These are phyloP conservation scores for Pythium brassicae DNA, from an alignment of 352 stramenopile genomes.

Conservation along the genomic window DNA sequence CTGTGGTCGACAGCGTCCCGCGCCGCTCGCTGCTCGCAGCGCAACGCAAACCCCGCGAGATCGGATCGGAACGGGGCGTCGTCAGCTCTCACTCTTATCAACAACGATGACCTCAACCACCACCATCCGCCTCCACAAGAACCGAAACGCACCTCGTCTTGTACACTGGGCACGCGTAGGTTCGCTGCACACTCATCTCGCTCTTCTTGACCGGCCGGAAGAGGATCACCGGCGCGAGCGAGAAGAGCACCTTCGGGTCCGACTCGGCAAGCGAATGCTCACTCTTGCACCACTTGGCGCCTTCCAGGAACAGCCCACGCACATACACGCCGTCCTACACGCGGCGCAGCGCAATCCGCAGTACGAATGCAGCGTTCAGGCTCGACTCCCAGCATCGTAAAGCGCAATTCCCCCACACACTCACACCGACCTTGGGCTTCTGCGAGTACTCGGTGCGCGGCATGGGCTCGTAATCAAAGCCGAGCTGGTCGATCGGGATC, in stretches of 20 bases:
- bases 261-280: slow-evolving; percentile 70
- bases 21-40: slow-evolving; percentile 61
- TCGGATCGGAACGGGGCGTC: too few relatives aligned
- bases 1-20: slow-evolving; percentile 90
- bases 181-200: slow-evolving; percentile 55
- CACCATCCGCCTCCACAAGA: background rate
- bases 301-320: slow-evolving; percentile 87
- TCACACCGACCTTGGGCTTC: slow-evolving; percentile 46
- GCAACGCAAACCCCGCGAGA: too few relatives aligned
- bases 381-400: too few relatives aligned
- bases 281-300: slow-evolving; percentile 81
- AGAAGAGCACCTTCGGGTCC: slow-evolving; percentile 88
- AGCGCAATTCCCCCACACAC: background rate
- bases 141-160: slow-evolving; percentile 72
- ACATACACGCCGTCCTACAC: slow-evolving; percentile 85
- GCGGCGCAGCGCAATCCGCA: background rate
- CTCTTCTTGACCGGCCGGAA: slow-evolving; percentile 79
- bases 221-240: slow-evolving; percentile 72
- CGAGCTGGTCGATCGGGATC: slow-evolving; percentile 88
- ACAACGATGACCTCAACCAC: too few relatives aligned
- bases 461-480: slow-evolving; percentile 82
- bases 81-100: background rate
- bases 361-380: too few relatives aligned
- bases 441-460: slow-evolving; percentile 66
- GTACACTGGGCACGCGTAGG: slow-evolving; percentile 93